Percentiles rank a stretch among this genome's conserved stretches.
Conservation (phyloP, 345 rosid species). For the Eucalyptus grandis region DNA sequence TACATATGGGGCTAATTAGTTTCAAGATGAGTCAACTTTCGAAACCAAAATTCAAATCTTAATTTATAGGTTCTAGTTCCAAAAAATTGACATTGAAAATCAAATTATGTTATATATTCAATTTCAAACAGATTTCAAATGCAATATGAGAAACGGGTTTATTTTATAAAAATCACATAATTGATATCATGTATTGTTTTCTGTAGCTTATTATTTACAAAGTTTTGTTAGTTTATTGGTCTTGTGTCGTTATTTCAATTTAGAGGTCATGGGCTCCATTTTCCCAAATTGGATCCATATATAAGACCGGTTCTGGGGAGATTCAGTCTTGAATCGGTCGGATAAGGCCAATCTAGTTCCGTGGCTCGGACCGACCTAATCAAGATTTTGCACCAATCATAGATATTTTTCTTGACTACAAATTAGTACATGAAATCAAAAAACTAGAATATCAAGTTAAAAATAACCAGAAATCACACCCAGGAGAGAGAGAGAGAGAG, state of each 20-base stretch:
- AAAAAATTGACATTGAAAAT: background rate
- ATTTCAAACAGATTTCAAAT: accelerated
- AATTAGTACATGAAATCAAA: background rate
- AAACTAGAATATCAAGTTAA: background rate
- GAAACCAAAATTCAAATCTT: background rate
- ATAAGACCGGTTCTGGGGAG: accelerated
- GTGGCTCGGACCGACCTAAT: background rate
- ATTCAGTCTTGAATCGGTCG: background rate
- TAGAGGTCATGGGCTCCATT: background rate
- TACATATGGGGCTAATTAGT: background rate
- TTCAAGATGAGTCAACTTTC: background rate
- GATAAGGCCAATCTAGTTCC: background rate
- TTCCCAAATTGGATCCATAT: background rate
- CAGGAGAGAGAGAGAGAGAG: background rate
- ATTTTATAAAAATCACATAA: background rate
- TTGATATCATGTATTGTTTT: background rate
- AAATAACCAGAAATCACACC: background rate
- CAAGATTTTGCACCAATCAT: background rate
- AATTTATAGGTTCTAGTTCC: accelerated
- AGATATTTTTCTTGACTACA: background rate
- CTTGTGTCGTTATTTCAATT: background rate
- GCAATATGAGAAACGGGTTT: background rate
- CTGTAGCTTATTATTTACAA: background rate
- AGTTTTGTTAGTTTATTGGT: background rate
- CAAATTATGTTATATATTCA: accelerated